phyloP scores from a whole-genome alignment of 2,329 filamentous ascomycete species.

The Capronia americana region DNA sequence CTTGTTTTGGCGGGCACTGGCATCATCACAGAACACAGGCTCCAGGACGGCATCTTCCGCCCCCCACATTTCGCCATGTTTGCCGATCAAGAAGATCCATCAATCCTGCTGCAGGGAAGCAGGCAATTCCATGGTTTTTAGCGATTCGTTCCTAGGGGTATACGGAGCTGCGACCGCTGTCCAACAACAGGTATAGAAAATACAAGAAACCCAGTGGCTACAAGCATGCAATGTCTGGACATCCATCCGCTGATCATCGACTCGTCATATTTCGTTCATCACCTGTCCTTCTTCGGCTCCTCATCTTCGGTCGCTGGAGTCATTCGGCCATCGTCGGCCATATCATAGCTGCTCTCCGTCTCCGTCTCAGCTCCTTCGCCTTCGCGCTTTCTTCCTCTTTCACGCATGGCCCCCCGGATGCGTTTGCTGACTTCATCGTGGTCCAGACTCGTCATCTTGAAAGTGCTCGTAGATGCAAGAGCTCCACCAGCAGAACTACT shows the following conservation, averaged over 20 bases:
- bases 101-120: too few species aligned
- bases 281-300: constrained; percentile 39
- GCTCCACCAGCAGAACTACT: constrained; percentile 71
- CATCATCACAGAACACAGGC: background rate
- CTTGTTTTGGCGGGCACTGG: constrained; percentile 1
- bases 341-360: constrained; percentile 41
- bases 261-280: constrained; percentile 8
- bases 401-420: constrained; percentile 83
- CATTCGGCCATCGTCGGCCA: constrained; percentile 36
- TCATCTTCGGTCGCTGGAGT: constrained; percentile 39
- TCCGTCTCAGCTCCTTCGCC: constrained; percentile 37
- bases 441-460: constrained; percentile 73
- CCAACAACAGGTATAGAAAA: background rate
- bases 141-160: background rate
- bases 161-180: background rate
- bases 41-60: background rate
- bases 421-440: constrained; percentile 81
- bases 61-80: background rate
- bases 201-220: background rate
- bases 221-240: background rate
- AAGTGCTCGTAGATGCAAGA: constrained; percentile 64
- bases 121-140: background rate
- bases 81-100: background rate
- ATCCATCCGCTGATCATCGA: background rate
- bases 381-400: constrained; percentile 66